A percentile compares a stretch with the other conserved stretches of the same genome.
Evolutionary conservation across 2,329 filamentous ascomycete species (phyloP).

Genomic region (Metarhizium album): DNA sequence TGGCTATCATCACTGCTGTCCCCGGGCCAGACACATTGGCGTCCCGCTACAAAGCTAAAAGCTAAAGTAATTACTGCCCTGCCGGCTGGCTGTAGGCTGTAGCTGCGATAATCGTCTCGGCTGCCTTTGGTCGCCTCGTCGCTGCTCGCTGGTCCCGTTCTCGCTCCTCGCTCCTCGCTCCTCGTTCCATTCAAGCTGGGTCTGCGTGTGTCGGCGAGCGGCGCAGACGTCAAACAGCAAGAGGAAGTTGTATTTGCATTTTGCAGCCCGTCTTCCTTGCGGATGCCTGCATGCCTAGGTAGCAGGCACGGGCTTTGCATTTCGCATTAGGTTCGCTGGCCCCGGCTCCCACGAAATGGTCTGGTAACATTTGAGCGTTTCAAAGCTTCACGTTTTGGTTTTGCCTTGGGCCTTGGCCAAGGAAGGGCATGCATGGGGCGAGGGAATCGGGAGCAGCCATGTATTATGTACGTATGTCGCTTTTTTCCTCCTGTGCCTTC

Average conservation of each 20-base stretch:
- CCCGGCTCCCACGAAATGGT: not conserved
- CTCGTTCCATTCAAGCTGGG: not conserved
- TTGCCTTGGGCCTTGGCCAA: not conserved
- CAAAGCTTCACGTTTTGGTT: not conserved
- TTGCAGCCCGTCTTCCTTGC: not conserved
- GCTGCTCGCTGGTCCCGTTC: not conserved
- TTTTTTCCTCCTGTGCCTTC: not conserved
- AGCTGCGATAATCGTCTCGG: no score
- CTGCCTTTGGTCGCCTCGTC: not conserved
- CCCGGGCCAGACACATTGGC: constrained; percentile 5
- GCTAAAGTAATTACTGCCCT: no score
- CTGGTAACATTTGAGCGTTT: not conserved
- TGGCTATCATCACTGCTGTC: not conserved
- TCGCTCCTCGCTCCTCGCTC: not conserved
- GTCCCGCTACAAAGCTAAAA: not conserved
- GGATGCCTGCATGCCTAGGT: not conserved
- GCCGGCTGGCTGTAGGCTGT: no score
- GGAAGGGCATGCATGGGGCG: not conserved
- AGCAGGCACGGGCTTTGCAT: not conserved
- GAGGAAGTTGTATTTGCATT: no score
- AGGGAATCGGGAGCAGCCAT: no score
- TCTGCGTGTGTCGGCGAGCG: not conserved
- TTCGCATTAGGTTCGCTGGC: not conserved
- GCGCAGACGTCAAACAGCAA: not conserved
- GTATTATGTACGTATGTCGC: not conserved